Evolutionary conservation across 352 stramenopile species (phyloP), one percentile per base, ranked within the genome.

Genomic region (Phytophthora macrochlamydospora): DNA sequence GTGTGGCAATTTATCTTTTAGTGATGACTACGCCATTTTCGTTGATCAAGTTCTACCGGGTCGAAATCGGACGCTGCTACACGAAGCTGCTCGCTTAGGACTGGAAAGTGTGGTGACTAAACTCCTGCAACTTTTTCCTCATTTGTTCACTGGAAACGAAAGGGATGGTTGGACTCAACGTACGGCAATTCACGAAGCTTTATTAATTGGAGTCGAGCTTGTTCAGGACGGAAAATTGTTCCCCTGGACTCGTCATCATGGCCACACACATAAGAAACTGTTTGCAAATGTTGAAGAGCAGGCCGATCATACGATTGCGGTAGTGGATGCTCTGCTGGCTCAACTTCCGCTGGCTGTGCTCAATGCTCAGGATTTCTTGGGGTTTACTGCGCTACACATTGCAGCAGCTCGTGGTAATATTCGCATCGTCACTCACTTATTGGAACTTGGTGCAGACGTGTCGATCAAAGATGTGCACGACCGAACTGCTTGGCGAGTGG

Each of bases 401-500:
- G 81, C 84, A 3, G 74, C 81, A 8, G 68, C 77, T 46, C 46
- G 67, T n/a, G 84, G 84, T 0, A 78, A 85, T 48, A 30, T 87
- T 3, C 44, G 51, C 3, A 70, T 69, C 0, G 82, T 89, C 24
- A 68, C 59, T 2, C 46, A 76, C 18, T 61, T 92, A 12, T 50
- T 92, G 7, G 65, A 76, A 2, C 71, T 79, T n/a, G 78, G 71
- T 2, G 78, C 75, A 0, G 80, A 92, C 42, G 77, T 89, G 12
- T 68, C 50, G 1, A 40, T 89, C 3, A 58, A 72, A 1, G 81
- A 92, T 51, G 51, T 24, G 11, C 59, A 81, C 0, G 73, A 71
- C 13, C 80, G 82, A 32, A 88, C 75, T 12, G 76, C 84, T 28
- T 92, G 84, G 84, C 69, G 82, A 6, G 73, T 92, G 0, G 84